Conservation (phyloP, 345 rosid genomes). For the Ailanthus altissimus region DNA sequence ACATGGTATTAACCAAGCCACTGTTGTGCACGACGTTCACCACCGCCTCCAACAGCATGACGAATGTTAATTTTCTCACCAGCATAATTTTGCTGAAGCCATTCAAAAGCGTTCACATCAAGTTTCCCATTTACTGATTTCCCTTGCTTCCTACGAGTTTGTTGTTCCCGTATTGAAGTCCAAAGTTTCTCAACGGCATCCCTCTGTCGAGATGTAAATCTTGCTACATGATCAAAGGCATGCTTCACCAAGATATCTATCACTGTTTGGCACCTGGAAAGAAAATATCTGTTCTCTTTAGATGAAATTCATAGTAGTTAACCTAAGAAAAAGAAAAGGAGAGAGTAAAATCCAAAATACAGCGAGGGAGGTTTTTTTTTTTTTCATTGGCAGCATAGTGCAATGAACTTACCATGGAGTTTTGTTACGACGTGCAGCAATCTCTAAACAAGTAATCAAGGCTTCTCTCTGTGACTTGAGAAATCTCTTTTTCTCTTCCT, state of each 20-base stretch:
- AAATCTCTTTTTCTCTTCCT: constrained; percentile 59
- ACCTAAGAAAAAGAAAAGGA: background rate
- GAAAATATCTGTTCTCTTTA: background rate
- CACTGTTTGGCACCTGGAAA: constrained; percentile 89
- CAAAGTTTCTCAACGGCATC: constrained; percentile 85
- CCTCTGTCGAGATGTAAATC: constrained; percentile 80
- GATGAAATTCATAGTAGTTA: background rate
- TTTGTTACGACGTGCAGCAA: constrained; percentile 89
- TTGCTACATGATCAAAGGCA: constrained; percentile 75
- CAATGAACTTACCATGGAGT: constrained; percentile 60
- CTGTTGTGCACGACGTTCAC: constrained; percentile 85
- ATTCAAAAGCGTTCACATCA: constrained; percentile 85
- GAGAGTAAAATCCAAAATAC: background rate
- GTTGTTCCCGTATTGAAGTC: constrained; percentile 86
- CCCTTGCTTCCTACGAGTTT: constrained; percentile 82
- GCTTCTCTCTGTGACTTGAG: constrained; percentile 83
- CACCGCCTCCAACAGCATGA: constrained; percentile 77
- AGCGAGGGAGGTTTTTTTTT: no score
- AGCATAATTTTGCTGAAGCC: constrained; percentile 85
- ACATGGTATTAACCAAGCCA: constrained; percentile 71
- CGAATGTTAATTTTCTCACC: constrained; percentile 89
- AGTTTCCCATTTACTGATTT: constrained; percentile 89
- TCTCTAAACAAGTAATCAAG: constrained; percentile 78
- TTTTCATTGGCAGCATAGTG: background rate
- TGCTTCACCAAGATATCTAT: constrained; percentile 96